Percentiles rank a stretch among this genome's conserved stretches.
phyloP scores from a whole-genome alignment of 306 rosid species.

The Elaeagnus macrophylla region DNA sequence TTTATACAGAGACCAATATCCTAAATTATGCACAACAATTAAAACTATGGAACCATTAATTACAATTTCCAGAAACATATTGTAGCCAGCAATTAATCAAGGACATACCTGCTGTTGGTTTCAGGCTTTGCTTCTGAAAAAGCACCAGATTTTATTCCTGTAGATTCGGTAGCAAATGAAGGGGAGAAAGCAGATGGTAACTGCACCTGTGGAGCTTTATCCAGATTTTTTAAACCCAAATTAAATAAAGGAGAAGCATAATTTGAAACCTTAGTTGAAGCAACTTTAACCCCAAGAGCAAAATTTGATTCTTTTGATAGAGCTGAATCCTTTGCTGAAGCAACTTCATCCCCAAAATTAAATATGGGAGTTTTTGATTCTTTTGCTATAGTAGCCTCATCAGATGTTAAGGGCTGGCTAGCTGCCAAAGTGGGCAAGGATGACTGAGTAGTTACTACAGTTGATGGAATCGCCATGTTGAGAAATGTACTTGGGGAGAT shows the following conservation, averaged over 20 bases:
- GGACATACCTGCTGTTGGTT: slow-evolving; percentile 50
- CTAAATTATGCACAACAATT: too few species aligned
- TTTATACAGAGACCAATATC: too few species aligned
- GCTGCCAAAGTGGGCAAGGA: background rate
- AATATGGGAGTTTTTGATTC: slow-evolving; percentile 26
- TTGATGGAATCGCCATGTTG: slow-evolving; percentile 19
- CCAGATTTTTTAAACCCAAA: slow-evolving; percentile 24
- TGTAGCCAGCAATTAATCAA: slow-evolving; percentile 3
- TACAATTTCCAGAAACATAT: background rate
- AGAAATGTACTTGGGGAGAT: slow-evolving; percentile 16
- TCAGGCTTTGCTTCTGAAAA: slow-evolving; percentile 31
- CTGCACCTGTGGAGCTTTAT: slow-evolving; percentile 24
- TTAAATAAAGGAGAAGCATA: slow-evolving; percentile 23
- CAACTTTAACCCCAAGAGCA: slow-evolving; percentile 33
- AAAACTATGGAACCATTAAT: background rate
- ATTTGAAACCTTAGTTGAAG: slow-evolving; percentile 25
- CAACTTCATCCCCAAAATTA: slow-evolving; percentile 31
- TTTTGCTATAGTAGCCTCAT: slow-evolving; percentile 25
- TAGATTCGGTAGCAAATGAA: slow-evolving; percentile 23
- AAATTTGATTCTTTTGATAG: slow-evolving; percentile 27
- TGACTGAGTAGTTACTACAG: slow-evolving; percentile 18
- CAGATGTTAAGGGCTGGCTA: slow-evolving; percentile 11
- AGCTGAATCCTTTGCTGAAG: slow-evolving; percentile 25
- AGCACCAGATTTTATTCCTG: slow-evolving; percentile 21
- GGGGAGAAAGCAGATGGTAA: slow-evolving; percentile 26